These are phyloP conservation scores for Gelatoporia subvermispora DNA, from an alignment of 768 basidiomycete genomes.

Conservation along the genomic window DNA sequence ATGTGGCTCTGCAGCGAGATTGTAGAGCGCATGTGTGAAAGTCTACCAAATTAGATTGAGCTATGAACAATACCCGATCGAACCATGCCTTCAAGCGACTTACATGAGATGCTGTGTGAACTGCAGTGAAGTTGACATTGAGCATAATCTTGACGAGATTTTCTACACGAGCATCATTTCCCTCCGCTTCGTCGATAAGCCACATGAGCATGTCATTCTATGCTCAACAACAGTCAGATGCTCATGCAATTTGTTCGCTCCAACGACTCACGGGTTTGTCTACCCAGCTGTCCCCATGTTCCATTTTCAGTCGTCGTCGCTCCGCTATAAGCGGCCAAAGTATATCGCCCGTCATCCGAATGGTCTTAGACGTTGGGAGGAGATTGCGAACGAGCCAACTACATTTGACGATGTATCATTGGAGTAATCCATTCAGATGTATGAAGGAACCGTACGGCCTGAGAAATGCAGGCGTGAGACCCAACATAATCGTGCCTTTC, in stretches of 20 bases:
- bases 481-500: constrained; percentile 22
- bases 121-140: constrained; percentile 31
- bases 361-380: constrained; percentile 2
- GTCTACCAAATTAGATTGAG: constrained; percentile 13
- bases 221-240: background rate
- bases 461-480: constrained; percentile 28
- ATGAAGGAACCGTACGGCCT: constrained; percentile 28
- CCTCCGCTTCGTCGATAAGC: constrained; percentile 36
- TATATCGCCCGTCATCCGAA: constrained; percentile 8
- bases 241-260: constrained; percentile 12
- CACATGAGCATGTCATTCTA: constrained; percentile 44
- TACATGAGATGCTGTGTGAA: constrained; percentile 27
- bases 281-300: constrained; percentile 22
- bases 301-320: constrained; percentile 12
- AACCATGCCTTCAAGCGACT: background rate
- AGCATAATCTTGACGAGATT: constrained; percentile 27
- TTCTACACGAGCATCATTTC: constrained; percentile 24
- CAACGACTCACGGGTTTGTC: constrained; percentile 28
- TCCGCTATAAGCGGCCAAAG: constrained; percentile 18
- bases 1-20: constrained; percentile 32
- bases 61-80: background rate
- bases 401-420: background rate
- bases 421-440: background rate
- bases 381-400: constrained; percentile 16
- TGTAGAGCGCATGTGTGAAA: constrained; percentile 30